Percentiles rank a stretch among this genome's conserved stretches.
Evolutionary conservation across 768 basidiomycete genomes (phyloP).

Genomic region (Rickenella mellea): DNA sequence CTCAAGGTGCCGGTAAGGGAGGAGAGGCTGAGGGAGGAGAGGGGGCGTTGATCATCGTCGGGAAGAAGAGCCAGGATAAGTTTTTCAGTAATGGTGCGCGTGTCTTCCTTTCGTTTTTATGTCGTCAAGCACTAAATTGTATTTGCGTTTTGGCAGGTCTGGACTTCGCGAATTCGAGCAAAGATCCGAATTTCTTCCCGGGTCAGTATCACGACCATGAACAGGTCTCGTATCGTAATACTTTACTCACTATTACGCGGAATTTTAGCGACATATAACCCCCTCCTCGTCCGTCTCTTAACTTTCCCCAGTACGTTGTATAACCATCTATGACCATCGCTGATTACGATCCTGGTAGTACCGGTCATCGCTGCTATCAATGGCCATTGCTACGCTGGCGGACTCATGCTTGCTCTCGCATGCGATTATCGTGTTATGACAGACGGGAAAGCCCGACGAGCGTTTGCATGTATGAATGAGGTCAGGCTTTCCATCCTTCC

Average conservation of each 20-base stretch:
- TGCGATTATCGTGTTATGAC: constrained; percentile 91
- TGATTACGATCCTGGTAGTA: constrained; percentile 30
- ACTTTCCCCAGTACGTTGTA: constrained; percentile 62
- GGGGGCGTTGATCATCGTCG: constrained; percentile 72
- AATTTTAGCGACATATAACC: constrained; percentile 59
- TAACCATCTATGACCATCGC: neutral
- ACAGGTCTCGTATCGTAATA: neutral
- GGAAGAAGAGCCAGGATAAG: constrained; percentile 68
- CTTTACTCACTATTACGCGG: constrained; percentile 3
- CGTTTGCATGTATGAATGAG: constrained; percentile 93
- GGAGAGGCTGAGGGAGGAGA: constrained; percentile 34
- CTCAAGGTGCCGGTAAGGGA: constrained; percentile 29
- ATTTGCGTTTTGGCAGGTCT: constrained; percentile 35
- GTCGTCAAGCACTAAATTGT: neutral
- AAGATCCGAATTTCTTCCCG: constrained; percentile 57
- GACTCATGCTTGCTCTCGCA: constrained; percentile 64
- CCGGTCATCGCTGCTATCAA: constrained; percentile 75
- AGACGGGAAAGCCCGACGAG: constrained; percentile 64
- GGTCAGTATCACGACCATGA: constrained; percentile 26
- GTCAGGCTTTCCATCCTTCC: constrained; percentile 23
- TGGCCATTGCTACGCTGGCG: constrained; percentile 82
- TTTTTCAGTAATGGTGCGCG: constrained; percentile 77
- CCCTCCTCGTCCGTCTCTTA: constrained; percentile 57
- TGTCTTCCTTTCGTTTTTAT: neutral
- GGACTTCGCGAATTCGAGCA: constrained; percentile 42